Conservation (phyloP, 306 rosid species). For the Trifolium fragiferum region DNA sequence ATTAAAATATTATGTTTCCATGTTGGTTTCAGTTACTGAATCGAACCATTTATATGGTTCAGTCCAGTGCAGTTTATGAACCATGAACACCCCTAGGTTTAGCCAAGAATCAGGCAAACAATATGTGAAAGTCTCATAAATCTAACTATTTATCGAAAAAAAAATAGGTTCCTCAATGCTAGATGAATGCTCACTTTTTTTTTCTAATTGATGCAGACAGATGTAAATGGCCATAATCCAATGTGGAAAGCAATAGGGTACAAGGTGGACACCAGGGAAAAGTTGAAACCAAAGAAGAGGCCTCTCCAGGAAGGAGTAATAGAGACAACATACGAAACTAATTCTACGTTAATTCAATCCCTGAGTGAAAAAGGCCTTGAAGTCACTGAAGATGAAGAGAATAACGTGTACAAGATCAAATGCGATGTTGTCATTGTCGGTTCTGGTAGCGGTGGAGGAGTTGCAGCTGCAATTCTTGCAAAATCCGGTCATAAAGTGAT, state of each 20-base stretch:
- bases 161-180: too few species aligned
- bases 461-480: constrained; percentile 94
- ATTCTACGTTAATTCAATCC: constrained; percentile 57
- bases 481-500: constrained; percentile 79
- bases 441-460: constrained; percentile 97
- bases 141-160: too few species aligned
- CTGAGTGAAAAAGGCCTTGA: constrained; percentile 72
- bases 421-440: constrained; percentile 88
- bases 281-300: constrained; percentile 56
- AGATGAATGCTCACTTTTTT: too few species aligned
- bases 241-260: constrained; percentile 82
- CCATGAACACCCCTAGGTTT: too few species aligned
- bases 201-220: constrained; percentile 51
- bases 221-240: constrained; percentile 59
- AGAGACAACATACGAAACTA: constrained; percentile 62
- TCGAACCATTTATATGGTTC: too few species aligned
- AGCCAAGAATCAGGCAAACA: not conserved
- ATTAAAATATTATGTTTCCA: too few species aligned
- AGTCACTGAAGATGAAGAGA: constrained; percentile 52
- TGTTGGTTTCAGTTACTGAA: too few species aligned
- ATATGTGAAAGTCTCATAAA: not conserved
- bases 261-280: constrained; percentile 58
- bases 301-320: constrained; percentile 77
- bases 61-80: too few species aligned
- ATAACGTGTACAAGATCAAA: constrained; percentile 66